Base-by-base conservation (phyloP, 2,329 filamentous ascomycete species). In the Venturiaceae sp. region DNA sequence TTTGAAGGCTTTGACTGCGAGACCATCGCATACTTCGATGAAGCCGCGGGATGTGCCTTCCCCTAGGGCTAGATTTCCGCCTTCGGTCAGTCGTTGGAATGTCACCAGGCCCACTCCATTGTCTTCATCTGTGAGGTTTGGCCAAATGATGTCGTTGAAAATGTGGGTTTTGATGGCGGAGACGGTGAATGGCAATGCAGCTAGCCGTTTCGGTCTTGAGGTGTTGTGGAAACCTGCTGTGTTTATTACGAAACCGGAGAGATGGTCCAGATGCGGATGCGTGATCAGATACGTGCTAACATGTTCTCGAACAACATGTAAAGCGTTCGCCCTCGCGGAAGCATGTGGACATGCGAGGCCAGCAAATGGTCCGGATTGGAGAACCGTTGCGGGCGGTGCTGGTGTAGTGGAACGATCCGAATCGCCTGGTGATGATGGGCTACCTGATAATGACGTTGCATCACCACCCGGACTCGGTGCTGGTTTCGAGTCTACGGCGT, bases 71-170 rank as follows among this genome's bases (percentile, higher is more conserved):
- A 88, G 85, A 60, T 92, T 94, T 3, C 92, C 92, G 11, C 92
- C 92, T 68, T 96, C 92, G 5, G 90, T 86, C 9, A 99, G 78
- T 16, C 94, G 83, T 69, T 91, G 86, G 65, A 95, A 97, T 0
- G 90, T 96, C 34, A 99, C 84, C 30, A 99, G 80, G 0, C 94
- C 94, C 3, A 92, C 92, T 26, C 94, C 94, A 34, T 92, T 91
- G 69, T 96, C 94, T 73, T 99, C 94, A 67, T 99, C 92, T 0
- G 90, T 95, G 39, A 99, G 75, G 65, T 99, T 99, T 0, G 94
- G 94, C 94, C 94, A 99, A 57, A 97, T 95, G 60, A 96, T 77
- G 67, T 96, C 95, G 73, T 99, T 99, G 77, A 99, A 99, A 60
- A 99, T 90, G 72, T 99, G 92, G 0, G 80, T 84, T 70, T 96